Evolutionary conservation across 352 stramenopile genomes (phyloP).

Genomic region (Pythium sp.): DNA sequence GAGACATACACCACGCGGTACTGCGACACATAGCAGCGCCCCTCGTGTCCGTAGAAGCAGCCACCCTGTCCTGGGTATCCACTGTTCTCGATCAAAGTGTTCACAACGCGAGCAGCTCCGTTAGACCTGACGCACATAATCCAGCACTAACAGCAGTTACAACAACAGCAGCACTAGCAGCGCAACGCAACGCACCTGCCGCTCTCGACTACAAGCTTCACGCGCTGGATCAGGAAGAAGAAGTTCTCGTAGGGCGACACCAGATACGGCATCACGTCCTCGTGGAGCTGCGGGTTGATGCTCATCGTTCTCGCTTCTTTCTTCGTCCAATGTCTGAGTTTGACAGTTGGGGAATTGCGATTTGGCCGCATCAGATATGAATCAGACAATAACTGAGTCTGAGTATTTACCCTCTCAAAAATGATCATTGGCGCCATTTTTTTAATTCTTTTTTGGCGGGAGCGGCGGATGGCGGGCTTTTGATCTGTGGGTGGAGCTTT

Average conservation of each 20-base stretch:
- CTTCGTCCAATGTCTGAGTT: neutral
- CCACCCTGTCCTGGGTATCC: conserved; percentile 79
- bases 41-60: conserved; percentile 74
- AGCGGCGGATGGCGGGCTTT: neutral
- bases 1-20: conserved; percentile 76
- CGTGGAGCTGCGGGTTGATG: conserved; percentile 73
- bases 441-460: neutral
- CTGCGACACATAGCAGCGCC: conserved; percentile 72
- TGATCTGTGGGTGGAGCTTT: neutral
- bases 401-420: neutral
- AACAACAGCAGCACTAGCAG: neutral
- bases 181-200: conserved; percentile 52
- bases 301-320: conserved; percentile 39
- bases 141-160: neutral
- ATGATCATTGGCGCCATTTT: neutral
- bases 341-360: neutral
- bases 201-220: conserved; percentile 76
- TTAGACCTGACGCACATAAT: neutral
- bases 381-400: neutral
- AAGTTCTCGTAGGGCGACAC: conserved; percentile 80
- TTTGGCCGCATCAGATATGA: neutral
- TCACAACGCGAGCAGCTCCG: neutral
- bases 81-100: conserved; percentile 23
- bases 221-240: conserved; percentile 70
- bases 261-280: conserved; percentile 55